Base-by-base conservation (phyloP, 441 rosid genomes). In the Hura crepitans region DNA sequence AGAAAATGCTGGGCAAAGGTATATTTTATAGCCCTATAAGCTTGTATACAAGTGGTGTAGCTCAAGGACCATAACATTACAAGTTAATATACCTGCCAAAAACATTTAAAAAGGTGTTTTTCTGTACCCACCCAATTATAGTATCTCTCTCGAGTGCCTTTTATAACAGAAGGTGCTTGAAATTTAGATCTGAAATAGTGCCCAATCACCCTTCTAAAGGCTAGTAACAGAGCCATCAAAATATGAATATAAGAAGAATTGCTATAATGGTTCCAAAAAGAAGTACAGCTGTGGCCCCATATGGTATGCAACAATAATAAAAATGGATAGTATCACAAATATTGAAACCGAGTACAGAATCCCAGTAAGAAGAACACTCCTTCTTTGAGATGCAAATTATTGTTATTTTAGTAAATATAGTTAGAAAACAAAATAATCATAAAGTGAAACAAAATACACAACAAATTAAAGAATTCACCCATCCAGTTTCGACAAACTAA, bases 21-120 rank as follows among this genome's bases (percentile, higher is more conserved):
- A 77, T 55, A 89, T 84, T 81, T 87, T 89, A 80, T 82, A 89
- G 35, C 96, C 88, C 98, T 96, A 89, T 81, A 89, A 72, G 84
- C 86, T 93, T 35, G 84, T 74, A 65, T 73, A n/a, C n/a, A n/a
- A n/a, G n/a, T n/a, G n/a, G n/a, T n/a, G n/a, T n/a, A 89, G 79
- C 81, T 93, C 97, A 25, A 87, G 85, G 31, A 74, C 81, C 72
- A 87, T 72, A 33, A 86, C 88, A 77, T 89, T 85, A 72, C 84
- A 89, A 66, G 96, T 79, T 75, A 93, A 75, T 68, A 93, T 78
- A 70, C 97, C 95, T 28, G 79, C 86, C 27, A 93, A 81, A 78
- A 88, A 82, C 85, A 93, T 82, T 65, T 91, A 89, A 62, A 77
- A 78, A 37, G 87, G 86, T 71, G 82, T 79, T 77, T 80, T 86